Percentiles rank a stretch among this genome's conserved stretches.
Conservation (phyloP, 2,329 filamentous ascomycete genomes). For the Seiridium unicorne region DNA sequence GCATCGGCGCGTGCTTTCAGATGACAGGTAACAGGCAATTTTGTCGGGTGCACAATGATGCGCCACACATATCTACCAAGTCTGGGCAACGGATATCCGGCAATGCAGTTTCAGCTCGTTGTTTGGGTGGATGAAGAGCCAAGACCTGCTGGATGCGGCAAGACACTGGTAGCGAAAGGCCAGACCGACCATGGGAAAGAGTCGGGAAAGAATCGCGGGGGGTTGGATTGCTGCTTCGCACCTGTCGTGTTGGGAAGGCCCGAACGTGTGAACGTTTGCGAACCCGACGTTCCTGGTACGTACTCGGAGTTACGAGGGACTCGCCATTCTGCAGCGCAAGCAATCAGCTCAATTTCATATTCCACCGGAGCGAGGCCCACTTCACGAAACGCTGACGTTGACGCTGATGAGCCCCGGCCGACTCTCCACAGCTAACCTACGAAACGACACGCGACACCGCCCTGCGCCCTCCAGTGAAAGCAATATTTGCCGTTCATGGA, state of each 20-base stretch:
- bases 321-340: not conserved
- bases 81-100: not conserved
- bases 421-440: too few species aligned
- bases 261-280: not conserved
- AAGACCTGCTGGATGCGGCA: not conserved
- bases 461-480: too few species aligned
- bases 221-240: not conserved
- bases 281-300: not conserved
- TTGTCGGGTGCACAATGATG: not conserved
- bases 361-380: not conserved
- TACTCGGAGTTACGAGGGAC: not conserved
- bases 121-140: not conserved
- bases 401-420: not conserved
- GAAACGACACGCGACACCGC: too few species aligned
- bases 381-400: not conserved
- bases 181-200: not conserved
- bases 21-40: too few species aligned
- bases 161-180: not conserved
- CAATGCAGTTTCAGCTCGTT: not conserved
- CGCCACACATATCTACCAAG: not conserved
- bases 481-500: too few species aligned
- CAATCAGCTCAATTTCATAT: not conserved
- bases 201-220: not conserved
- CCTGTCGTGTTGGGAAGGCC: not conserved
- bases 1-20: too few species aligned